Conservation (phyloP, 176 grass and related monocot genomes). For the Aegilops tauschii region DNA sequence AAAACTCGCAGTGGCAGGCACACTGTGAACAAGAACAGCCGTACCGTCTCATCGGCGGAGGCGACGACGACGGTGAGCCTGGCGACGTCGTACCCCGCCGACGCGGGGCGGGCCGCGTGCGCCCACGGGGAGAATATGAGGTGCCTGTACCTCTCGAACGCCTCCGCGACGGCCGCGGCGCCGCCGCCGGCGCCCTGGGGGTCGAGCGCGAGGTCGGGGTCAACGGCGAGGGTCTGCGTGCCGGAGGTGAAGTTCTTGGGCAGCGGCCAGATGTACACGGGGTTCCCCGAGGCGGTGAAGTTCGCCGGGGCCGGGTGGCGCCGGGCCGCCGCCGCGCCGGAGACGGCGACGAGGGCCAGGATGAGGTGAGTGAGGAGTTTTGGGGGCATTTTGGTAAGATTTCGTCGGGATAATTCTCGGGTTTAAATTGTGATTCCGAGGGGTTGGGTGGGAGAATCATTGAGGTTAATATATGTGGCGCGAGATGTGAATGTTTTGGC, state of each 20-base stretch:
- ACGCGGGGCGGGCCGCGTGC: background rate
- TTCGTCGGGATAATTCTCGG: background rate
- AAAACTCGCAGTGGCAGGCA: background rate
- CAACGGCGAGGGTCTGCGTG: constrained; percentile 46
- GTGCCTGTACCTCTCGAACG: constrained; percentile 63
- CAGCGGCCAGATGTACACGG: constrained; percentile 82
- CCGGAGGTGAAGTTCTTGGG: constrained; percentile 58
- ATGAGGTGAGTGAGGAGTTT: constrained; percentile 22
- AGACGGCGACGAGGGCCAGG: constrained; percentile 14
- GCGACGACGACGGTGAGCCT: constrained; percentile 69
- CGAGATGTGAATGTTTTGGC: background rate
- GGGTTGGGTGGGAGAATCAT: background rate
- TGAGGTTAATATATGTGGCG: background rate
- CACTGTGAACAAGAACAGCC: background rate
- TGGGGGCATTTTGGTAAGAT: constrained; percentile 38
- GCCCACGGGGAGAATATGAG: constrained; percentile 74
- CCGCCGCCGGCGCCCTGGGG: constrained; percentile 33
- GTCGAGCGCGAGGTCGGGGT: constrained; percentile 64
- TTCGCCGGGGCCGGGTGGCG: constrained; percentile 18
- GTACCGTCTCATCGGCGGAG: constrained; percentile 76
- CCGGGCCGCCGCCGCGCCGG: constrained; percentile 27
- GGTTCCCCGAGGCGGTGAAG: constrained; percentile 7
- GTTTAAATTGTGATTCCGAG: background rate
- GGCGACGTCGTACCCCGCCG: constrained; percentile 40
- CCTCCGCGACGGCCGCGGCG: constrained; percentile 48